Evolutionary conservation across 2,329 filamentous ascomycete genomes (phyloP).

Genomic region (Neoascochyta sp.): DNA sequence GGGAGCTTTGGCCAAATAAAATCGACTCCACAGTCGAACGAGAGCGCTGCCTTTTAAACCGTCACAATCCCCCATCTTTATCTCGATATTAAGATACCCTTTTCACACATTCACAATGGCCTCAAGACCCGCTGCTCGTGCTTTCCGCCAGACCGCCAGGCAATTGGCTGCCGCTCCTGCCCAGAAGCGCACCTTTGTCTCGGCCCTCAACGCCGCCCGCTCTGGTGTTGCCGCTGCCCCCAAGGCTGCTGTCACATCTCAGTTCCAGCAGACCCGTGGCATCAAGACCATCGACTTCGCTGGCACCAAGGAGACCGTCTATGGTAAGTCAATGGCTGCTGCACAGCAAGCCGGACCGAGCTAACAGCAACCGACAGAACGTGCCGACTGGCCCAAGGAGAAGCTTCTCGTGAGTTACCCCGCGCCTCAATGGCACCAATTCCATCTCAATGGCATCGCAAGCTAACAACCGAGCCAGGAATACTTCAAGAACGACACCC

Average conservation of each 20-base stretch:
- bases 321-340: conserved; percentile 73
- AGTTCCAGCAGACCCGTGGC: conserved; percentile 71
- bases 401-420: conserved; percentile 79
- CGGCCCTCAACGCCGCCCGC: conserved; percentile 52
- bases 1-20: conserved; percentile 9
- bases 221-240: conserved; percentile 46
- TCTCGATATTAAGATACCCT: conserved; percentile 28
- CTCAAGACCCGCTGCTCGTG: conserved; percentile 66
- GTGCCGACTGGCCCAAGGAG: conserved; percentile 96
- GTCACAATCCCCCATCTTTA: conserved; percentile 16
- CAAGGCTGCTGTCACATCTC: conserved; percentile 44
- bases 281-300: conserved; percentile 99
- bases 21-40: conserved; percentile 9
- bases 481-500: conserved; percentile 99
- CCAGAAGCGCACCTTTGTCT: conserved; percentile 57
- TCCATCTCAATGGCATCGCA: conserved; percentile 12
- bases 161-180: conserved; percentile 51
- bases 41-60: conserved; percentile 24
- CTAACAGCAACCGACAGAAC: conserved; percentile 59
- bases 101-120: conserved; percentile 60
- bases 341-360: no score
- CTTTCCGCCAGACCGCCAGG: conserved; percentile 56
- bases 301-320: conserved; percentile 89
- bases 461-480: conserved; percentile 57
- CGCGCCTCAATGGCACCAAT: not conserved